phyloP scores from a whole-genome alignment of 2,329 filamentous ascomycete species.

The Metarhizium robertsii region DNA sequence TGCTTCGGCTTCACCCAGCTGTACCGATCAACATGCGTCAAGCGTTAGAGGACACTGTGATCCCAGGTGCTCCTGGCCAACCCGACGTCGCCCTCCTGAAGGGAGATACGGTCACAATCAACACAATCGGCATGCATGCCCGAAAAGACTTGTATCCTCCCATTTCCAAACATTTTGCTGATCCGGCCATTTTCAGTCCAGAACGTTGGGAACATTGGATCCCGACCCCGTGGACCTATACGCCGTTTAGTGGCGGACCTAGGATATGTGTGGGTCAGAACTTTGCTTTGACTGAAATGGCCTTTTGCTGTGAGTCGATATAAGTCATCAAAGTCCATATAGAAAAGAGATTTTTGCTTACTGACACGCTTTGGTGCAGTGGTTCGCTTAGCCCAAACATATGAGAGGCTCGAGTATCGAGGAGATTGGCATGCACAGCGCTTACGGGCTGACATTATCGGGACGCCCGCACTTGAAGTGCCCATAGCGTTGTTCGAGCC shows the following conservation, averaged over 20 bases:
- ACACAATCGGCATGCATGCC: conserved; percentile 41
- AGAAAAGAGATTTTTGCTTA: background rate
- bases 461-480: conserved; percentile 29
- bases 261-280: conserved; percentile 49
- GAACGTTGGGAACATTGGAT: conserved; percentile 43
- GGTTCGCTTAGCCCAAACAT: conserved; percentile 46
- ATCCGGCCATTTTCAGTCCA: conserved; percentile 33
- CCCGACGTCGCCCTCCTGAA: conserved; percentile 33
- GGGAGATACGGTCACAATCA: conserved; percentile 39
- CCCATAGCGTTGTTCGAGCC: conserved; percentile 25
- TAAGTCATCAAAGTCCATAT: background rate
- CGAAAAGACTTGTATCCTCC: conserved; percentile 37
- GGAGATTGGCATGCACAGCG: conserved; percentile 32
- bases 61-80: conserved; percentile 13
- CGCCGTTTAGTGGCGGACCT: conserved; percentile 43
- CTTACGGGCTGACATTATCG: conserved; percentile 32
- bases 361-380: conserved; percentile 24
- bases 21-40: conserved; percentile 69
- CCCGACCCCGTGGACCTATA: conserved; percentile 42
- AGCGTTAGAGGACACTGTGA: conserved; percentile 9
- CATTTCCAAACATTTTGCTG: conserved; percentile 24
- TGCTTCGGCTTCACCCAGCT: conserved; percentile 64
- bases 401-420: conserved; percentile 40
- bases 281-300: conserved; percentile 50
- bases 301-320: conserved; percentile 29